phyloP scores from a whole-genome alignment of 192 early-diverging fungal genomes.

The Gonapodya prolifera region DNA sequence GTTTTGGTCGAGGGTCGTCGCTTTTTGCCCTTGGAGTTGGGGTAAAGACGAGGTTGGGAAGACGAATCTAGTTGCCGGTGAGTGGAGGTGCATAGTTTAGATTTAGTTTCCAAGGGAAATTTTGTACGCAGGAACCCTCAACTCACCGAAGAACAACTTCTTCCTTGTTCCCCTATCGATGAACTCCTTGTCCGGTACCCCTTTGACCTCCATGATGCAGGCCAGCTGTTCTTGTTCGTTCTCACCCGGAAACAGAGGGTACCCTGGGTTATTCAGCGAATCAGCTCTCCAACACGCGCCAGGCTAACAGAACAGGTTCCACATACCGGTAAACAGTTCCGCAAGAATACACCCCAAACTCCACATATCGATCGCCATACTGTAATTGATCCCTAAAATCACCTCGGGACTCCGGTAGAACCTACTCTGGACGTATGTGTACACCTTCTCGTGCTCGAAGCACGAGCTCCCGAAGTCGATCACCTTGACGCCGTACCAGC shows the following conservation, averaged over 20 bases:
- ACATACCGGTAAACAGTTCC: constrained; percentile 73
- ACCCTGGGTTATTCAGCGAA: too few species aligned
- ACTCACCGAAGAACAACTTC: constrained; percentile 59
- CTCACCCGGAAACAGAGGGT: constrained; percentile 94
- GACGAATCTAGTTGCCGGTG: constrained; percentile 39
- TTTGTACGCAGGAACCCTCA: too few species aligned
- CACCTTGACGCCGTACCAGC: constrained; percentile 66
- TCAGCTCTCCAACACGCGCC: too few species aligned
- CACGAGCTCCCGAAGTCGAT: constrained; percentile 97
- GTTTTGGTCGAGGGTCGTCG: constrained; percentile 66
- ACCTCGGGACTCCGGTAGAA: constrained; percentile 98
- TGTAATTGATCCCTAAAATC: constrained; percentile 74
- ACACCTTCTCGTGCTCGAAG: constrained; percentile 69
- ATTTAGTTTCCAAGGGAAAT: too few species aligned
- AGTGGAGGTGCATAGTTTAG: too few species aligned
- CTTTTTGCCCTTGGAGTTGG: constrained; percentile 82
- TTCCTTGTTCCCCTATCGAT: constrained; percentile 62
- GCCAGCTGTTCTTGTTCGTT: constrained; percentile 92
- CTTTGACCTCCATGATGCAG: constrained; percentile 89
- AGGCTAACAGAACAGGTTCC: too few species aligned
- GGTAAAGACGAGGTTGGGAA: constrained; percentile 42
- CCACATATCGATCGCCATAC: constrained; percentile 95
- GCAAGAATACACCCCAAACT: constrained; percentile 89
- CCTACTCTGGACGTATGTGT: constrained; percentile 93
- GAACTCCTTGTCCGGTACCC: constrained; percentile 59